Conservation (phyloP, 2,329 filamentous ascomycete species). For the Penicillium janthinellum region DNA sequence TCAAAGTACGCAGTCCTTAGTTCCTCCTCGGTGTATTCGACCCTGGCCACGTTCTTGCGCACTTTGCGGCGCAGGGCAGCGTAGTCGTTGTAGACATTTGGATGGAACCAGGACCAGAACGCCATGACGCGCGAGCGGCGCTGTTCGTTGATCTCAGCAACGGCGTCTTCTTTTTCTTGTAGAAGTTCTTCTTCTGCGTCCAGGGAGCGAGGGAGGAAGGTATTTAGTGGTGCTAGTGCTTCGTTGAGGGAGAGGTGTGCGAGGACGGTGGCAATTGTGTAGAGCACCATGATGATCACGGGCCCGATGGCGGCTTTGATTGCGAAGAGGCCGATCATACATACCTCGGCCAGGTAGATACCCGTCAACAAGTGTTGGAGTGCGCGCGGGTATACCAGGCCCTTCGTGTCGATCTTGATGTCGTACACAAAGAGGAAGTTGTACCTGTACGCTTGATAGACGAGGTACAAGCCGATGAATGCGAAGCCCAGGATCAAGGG, state of each 20-base stretch:
- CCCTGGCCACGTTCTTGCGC: conserved; percentile 57
- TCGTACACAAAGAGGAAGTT: conserved; percentile 87
- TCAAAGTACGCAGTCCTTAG: conserved; percentile 71
- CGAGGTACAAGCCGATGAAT: conserved; percentile 72
- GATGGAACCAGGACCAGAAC: conserved; percentile 59
- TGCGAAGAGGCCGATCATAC: conserved; percentile 81
- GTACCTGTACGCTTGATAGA: conserved; percentile 87
- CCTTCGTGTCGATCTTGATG: conserved; percentile 80
- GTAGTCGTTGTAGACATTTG: conserved; percentile 76
- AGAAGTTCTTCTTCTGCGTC: conserved; percentile 57
- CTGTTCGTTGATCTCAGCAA: conserved; percentile 24
- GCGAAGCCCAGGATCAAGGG: conserved; percentile 83
- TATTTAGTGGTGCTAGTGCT: conserved; percentile 49
- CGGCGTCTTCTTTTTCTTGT: conserved; percentile 38
- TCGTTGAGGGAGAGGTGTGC: conserved; percentile 65
- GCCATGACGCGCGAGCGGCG: conserved; percentile 27
- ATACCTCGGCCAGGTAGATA: conserved; percentile 79
- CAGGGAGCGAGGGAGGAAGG: conserved; percentile 72
- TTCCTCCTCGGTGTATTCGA: conserved; percentile 63
- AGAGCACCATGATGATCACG: conserved; percentile 72
- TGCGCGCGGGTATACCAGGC: conserved; percentile 82
- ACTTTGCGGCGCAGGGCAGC: conserved; percentile 69
- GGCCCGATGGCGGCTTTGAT: conserved; percentile 66
- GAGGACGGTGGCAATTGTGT: conserved; percentile 72
- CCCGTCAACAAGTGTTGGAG: conserved; percentile 82